Conservation (phyloP, 441 rosid genomes). For the Breynia disticha region DNA sequence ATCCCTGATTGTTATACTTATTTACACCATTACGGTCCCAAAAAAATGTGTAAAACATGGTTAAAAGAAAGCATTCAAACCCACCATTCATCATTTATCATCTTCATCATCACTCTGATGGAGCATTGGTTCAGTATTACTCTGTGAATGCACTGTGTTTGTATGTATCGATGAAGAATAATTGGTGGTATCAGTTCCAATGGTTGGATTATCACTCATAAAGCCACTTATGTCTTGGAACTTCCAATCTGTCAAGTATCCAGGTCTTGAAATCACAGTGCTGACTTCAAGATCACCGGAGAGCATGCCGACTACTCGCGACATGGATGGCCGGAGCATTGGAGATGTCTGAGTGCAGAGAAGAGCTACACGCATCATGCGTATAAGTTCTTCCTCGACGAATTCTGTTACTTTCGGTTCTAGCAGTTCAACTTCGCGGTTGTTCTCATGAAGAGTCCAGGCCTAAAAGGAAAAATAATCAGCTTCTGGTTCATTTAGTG, state of each 20-base stretch:
- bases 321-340: slow-evolving; percentile 47
- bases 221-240: slow-evolving; percentile 35
- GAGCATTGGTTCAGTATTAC: slow-evolving; percentile 17
- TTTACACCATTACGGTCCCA: too few relatives aligned
- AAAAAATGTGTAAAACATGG: too few relatives aligned
- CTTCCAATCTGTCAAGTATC: slow-evolving; percentile 41
- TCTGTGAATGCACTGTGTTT: slow-evolving; percentile 6
- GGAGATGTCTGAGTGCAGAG: slow-evolving; percentile 65
- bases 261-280: slow-evolving; percentile 38
- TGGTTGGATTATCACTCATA: slow-evolving; percentile 12
- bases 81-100: slow-evolving; percentile 18
- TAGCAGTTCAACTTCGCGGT: slow-evolving; percentile 29
- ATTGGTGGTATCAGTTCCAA: slow-evolving; percentile 12
- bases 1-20: too few relatives aligned
- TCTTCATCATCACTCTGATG: slow-evolving; percentile 18
- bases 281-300: slow-evolving; percentile 47
- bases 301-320: slow-evolving; percentile 64
- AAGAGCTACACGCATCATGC: slow-evolving; percentile 43
- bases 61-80: too few relatives aligned
- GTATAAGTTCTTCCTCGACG: slow-evolving; percentile 35
- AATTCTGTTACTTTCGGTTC: slow-evolving; percentile 36
- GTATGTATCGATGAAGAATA: slow-evolving; percentile 16
- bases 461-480: slow-evolving; percentile 27
- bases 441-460: slow-evolving; percentile 47
- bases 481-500: background rate